Base-by-base conservation (phyloP, 345 rosid species). In the Arabidopsis arenosa region DNA sequence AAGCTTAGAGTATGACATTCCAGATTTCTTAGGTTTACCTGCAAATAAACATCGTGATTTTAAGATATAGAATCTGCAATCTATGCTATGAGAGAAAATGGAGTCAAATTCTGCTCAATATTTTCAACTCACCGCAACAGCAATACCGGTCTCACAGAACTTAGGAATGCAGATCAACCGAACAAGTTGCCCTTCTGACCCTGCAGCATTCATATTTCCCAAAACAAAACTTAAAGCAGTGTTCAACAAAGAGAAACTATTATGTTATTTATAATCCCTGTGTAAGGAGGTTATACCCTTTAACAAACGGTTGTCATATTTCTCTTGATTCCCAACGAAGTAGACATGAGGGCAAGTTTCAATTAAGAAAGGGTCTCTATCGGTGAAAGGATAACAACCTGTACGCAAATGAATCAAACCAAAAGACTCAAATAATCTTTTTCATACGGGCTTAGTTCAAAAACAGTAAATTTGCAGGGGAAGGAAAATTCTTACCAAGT, bases 351-450 rank as follows among this genome's bases (percentile, higher is more conserved):
- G 99, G 41, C 98, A 95, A 66, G 83, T 86, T 80, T 92, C 97
- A 9, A 92, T 86, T 62, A 95, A 79, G 86, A 95, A 95, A 75
- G 98, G 99, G 83, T 95, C 99, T 79, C 86, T 85, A 81, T 93
- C 97, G 4, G 87, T 86, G 85, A 85, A 96, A 76, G 99, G 99
- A 82, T 96, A 96, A 74, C 99, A 96, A 36, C 97, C 96, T 95
- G 88, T 67, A 80, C 53, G 7, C 26, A 43, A 60, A 2, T 65
- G 61, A 43, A 67, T 53, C 51, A 66, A 64, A 59, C 63, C 33
- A 49, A 10, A 32, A 33, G 40, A 65, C 33, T 18, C 63, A 11
- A 18, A 36, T 4, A 1, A 43, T 33, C 15, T 2, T 41, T 13
- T 43, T 55, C 6, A 7, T 73, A 30, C 21, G 36, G 44, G 9